Evolutionary conservation across 805 yeast genomes (phyloP), one percentile per base, ranked within the genome.

Genomic region (Aciculoconidium aculeatum): DNA sequence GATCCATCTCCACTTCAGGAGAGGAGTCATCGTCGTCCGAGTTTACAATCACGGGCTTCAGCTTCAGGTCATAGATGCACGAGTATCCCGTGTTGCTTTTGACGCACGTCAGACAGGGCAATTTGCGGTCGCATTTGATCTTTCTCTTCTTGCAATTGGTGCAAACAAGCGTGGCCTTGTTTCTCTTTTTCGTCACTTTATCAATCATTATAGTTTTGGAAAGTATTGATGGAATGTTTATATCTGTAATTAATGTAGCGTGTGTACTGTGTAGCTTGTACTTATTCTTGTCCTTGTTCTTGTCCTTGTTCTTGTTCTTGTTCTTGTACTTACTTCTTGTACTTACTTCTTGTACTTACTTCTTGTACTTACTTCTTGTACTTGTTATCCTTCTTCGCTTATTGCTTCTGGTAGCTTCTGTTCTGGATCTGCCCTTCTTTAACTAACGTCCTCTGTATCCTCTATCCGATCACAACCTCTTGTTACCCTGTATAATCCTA

Each of bases 121-220:
- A 23, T 11, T 39, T 36, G 20, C 50, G 40, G 34, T 58, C 60
- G 36, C 65, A 58, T 27, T 49, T 54, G 39, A 58, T 47, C 37
- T 58, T 58, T 23, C 51, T 44, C 23, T 45, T 36, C 30, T 54
- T 55, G 36, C 65, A 58, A 35, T 44, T 51, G 16, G 42, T 40
- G 33, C 65, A 58, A 4, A 50, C 55, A 13, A 47, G 33, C 13
- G 51, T 47, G 5, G 51, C 47, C 27, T 53, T 43, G 23, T 42
- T 44, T 12, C 51, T 39, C 22, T 42, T 41, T 14, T 19, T 30
- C 12, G 31, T 34, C 18, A 15, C 32, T 15, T 26, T 27, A 17
- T 27, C 35, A n/a, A 16, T 25, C 35, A 31, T 26, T 14, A 15
- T 21, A 10, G 20, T 17, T 17, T 10, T 17, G 20, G 10, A 17